Evolutionary conservation across 139 green algal species (phyloP).

Genomic region (Picochlorum sp.): DNA sequence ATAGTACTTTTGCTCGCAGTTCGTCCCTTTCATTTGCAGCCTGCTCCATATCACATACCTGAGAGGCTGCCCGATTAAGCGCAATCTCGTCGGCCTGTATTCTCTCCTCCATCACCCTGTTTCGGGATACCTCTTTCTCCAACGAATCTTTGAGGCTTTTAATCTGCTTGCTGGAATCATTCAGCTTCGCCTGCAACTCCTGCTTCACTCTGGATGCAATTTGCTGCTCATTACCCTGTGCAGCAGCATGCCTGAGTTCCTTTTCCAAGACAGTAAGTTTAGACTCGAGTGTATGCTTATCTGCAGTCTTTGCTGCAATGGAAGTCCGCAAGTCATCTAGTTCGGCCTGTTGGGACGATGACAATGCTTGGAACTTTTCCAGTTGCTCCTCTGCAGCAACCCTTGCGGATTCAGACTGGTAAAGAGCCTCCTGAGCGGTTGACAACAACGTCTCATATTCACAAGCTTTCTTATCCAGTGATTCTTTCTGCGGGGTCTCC

Average conservation of each 20-base stretch:
- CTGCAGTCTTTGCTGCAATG: not conserved
- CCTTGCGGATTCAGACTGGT: not conserved
- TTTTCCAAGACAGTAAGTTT: not conserved
- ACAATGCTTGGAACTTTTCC: not conserved
- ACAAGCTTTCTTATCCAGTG: too few relatives aligned
- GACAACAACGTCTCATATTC: not conserved
- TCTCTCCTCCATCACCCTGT: not conserved
- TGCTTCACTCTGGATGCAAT: not conserved
- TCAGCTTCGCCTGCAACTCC: not conserved
- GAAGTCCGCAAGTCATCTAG: not conserved
- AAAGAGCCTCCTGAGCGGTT: not conserved
- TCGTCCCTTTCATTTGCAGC: constrained; percentile 9
- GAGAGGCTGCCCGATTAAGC: not conserved
- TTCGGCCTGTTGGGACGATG: not conserved
- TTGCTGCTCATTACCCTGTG: not conserved
- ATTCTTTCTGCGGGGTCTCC: too few relatives aligned
- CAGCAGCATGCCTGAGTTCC: not conserved
- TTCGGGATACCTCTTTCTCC: not conserved
- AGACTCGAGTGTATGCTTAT: not conserved
- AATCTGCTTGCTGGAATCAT: not conserved
- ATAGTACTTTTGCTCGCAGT: constrained; percentile 2
- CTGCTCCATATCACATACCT: constrained; percentile 10
- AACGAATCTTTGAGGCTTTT: not conserved
- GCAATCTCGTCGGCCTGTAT: not conserved
- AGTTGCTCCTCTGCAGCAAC: not conserved